Base-by-base conservation (phyloP, 192 early-diverging fungal species). In the Funneliformis geosporum region DNA sequence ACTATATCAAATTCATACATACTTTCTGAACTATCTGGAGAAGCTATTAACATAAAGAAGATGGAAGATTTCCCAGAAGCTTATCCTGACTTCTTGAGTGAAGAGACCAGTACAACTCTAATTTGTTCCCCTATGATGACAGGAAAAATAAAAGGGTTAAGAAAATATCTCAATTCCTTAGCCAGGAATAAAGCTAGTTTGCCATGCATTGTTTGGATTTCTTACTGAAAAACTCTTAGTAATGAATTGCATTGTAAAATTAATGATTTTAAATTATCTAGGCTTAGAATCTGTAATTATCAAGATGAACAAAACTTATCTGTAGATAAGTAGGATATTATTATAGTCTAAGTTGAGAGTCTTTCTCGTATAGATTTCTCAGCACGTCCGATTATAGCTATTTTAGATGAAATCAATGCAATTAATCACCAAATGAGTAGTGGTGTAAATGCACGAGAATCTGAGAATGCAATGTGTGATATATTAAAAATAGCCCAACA, bases 361-460 rank as follows among this genome's bases (percentile, higher is more conserved):
- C 60, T 62, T 62, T 62, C 18, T 69, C 60, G 8, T 62, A 62
- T 62, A 21, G 60, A 62, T 0, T 62, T 62, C 60, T 23, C 60
- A 62, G 67, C 67, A 18, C 67, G 67, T 72, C 70, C 18, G 38
- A 46, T 72, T 67, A 7, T 67, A 39, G 65, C 65, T 16, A 33
- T 67, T 67, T 39, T 67, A 27, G 65, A 67, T 7, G 65, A 67
- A 73, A 40, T 2, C 1, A 73, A 73, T 73, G 71, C 42, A n/a
- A 73, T 73, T 50, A 9, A n/a, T 7, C 71, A 21, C 25, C 46
- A 73, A 73, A 73, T 73, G 71, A n/a, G 4, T 46, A 73, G 71
- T 40, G 71, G 71, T 50, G 21, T 25, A 27, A 40, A 72, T 72
- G 33, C 33, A 33, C 2, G 2, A 33, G 33, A 33, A 33, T 33